These are phyloP conservation scores for Boletellus sp. DNA, from an alignment of 768 basidiomycete genomes.

Conservation along the genomic window DNA sequence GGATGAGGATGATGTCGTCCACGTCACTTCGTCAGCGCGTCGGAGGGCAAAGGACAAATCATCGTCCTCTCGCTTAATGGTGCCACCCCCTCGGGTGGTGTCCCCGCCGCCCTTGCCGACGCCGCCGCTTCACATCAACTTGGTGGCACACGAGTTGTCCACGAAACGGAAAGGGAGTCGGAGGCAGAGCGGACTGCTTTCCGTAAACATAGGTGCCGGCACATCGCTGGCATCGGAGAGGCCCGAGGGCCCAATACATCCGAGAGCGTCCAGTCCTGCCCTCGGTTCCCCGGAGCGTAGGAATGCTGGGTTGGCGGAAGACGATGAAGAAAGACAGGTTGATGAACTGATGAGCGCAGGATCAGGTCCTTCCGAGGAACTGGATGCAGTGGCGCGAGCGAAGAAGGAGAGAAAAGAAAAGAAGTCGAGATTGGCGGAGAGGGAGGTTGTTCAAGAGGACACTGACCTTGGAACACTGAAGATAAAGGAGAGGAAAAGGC, in stretches of 20 bases:
- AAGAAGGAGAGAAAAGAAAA: constrained; percentile 46
- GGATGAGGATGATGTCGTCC: constrained; percentile 39
- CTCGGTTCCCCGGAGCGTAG: constrained; percentile 59
- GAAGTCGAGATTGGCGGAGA: constrained; percentile 19
- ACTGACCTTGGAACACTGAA: constrained; percentile 22
- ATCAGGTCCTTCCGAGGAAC: constrained; percentile 13
- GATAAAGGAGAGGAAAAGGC: constrained; percentile 39
- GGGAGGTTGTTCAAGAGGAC: constrained; percentile 21
- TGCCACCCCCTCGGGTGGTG: constrained; percentile 39
- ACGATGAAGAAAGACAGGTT: constrained; percentile 52
- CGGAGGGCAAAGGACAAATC: constrained; percentile 47
- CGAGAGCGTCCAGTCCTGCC: constrained; percentile 62
- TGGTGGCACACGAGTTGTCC: constrained; percentile 35
- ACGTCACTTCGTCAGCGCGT: constrained; percentile 36
- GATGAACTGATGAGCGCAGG: constrained; percentile 22
- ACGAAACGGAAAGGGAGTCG: constrained; percentile 25
- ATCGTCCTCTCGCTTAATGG: constrained; percentile 46
- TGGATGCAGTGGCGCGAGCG: constrained; percentile 14
- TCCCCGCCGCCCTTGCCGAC: constrained; percentile 38
- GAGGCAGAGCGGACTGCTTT: constrained; percentile 54
- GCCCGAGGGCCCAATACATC: constrained; percentile 38
- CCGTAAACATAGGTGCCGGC: constrained; percentile 33
- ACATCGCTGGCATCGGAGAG: constrained; percentile 25
- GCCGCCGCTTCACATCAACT: constrained; percentile 30
- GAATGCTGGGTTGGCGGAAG: constrained; percentile 52